phyloP scores from a whole-genome alignment of 2,329 filamentous ascomycete species.

The Stagonosporopsis cucurbitacearum region DNA sequence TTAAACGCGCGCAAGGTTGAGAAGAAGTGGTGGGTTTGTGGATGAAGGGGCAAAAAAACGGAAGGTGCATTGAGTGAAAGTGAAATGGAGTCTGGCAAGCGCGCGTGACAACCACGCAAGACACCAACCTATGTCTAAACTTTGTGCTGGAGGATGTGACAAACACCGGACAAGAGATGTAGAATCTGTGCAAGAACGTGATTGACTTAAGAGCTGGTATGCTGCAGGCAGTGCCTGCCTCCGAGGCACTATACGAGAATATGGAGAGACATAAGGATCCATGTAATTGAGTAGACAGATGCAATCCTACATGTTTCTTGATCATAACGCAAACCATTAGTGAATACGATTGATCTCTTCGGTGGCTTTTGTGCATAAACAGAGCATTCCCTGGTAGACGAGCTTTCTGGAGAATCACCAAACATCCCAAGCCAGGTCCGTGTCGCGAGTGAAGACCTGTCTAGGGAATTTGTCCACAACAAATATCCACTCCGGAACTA shows the following conservation, averaged over 20 bases:
- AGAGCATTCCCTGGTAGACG: background rate
- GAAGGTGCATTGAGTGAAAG: slow-evolving; percentile 6
- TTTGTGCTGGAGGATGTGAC: background rate
- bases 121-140: background rate
- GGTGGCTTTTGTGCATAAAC: background rate
- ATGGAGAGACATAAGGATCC: background rate
- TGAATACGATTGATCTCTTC: background rate
- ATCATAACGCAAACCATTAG: background rate
- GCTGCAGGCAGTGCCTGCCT: background rate
- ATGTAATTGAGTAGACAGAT: background rate
- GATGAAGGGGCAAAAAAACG: background rate
- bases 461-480: background rate
- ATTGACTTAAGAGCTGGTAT: background rate
- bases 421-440: background rate
- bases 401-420: background rate
- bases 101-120: background rate
- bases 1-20: background rate
- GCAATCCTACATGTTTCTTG: background rate
- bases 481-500: background rate
- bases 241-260: background rate
- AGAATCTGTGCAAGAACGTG: background rate
- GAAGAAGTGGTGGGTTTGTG: background rate
- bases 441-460: background rate
- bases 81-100: slow-evolving; percentile 3
- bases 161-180: background rate